Evolutionary conservation across 345 rosid species (phyloP), one percentile per base, ranked within the genome.

Genomic region (Melaleuca quinquenervia): DNA sequence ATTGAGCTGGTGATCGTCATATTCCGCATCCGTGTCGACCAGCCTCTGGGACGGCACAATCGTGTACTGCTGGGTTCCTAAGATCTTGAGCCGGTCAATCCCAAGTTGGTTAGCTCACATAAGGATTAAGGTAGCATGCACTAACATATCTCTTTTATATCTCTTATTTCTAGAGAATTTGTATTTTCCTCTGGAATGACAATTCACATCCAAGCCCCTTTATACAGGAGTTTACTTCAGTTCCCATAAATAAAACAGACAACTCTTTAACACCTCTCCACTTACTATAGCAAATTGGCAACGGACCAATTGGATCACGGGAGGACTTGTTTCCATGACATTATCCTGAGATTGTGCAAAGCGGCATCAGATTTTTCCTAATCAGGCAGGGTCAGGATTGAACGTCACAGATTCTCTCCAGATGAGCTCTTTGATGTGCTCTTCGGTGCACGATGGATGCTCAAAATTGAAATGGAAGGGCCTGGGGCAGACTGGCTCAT

Each of bases 401-500:
- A 93, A 96, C 86, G 91, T 93, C 87, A 93, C 89, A 0, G 99
- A 92, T 88, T 97, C 99, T 76, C 82, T 93, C 98, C 98, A 97
- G 50, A 97, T 95, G 27, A 97, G 99, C 87, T 94, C 99, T 85
- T 96, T 97, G 87, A 97, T 92, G 90, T 96, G 95, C 90, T 96
- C 98, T 90, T 96, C 99, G 13, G 98, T 93, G 83, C 96, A 94
- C n/a, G 96, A 93, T 11, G 94, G 89, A 24, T 95, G 95, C 93
- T 95, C 98, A 21, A 96, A 94, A 91, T 96, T 96, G 26, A 96
- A 95, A 87, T 89, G 90, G 91, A 97, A 94, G 86, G 95, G 95
- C 84, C 90, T 87, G 8, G 96, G 89, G 88, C 98, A 96, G 88
- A 95, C 90, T 5, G 98, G 98, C 92, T 97, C 98, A 0, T 96